Conservation (phyloP, 371 early-diverging fungal species). For the Rhizopus microsporus region DNA sequence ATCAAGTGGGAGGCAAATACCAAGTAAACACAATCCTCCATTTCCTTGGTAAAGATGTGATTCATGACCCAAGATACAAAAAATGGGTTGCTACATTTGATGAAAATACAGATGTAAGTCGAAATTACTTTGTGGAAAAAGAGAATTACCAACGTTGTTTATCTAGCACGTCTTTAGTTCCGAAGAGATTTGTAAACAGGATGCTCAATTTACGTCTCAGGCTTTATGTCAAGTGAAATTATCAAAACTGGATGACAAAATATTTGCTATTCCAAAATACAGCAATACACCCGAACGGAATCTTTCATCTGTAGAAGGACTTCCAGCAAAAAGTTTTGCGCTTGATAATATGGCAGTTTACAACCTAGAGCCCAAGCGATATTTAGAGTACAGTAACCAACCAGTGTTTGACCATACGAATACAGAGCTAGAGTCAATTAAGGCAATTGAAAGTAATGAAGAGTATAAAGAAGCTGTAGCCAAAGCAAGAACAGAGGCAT, state of each 20-base stretch:
- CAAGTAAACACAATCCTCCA: conserved; percentile 64
- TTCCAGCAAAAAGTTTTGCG: conserved; percentile 30
- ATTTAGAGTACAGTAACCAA: conserved; percentile 10
- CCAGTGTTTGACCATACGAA: conserved; percentile 30
- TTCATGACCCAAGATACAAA: conserved; percentile 68
- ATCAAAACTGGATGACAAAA: conserved; percentile 55
- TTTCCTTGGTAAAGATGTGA: conserved; percentile 65
- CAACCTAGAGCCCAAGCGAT: conserved; percentile 34
- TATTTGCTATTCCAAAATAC: conserved; percentile 71
- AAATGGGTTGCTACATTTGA: conserved; percentile 78
- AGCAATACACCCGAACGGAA: conserved; percentile 37
- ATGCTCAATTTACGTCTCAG: conserved; percentile 60
- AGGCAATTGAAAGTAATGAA: conserved; percentile 26
- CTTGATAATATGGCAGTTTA: conserved; percentile 31
- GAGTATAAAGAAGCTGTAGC: conserved; percentile 32
- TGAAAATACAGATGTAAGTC: conserved; percentile 57
- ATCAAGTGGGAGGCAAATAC: conserved; percentile 23
- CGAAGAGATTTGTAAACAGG: conserved; percentile 56
- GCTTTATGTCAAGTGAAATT: conserved; percentile 60
- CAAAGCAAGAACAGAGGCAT: conserved; percentile 35
- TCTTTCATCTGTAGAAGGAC: conserved; percentile 12
- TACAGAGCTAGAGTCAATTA: conserved; percentile 12
- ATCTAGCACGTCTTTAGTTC: conserved; percentile 69
- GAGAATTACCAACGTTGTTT: neutral
- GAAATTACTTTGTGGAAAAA: neutral